Conservation (phyloP, 139 green algal species). For the Diplosphaera chodatii region DNA sequence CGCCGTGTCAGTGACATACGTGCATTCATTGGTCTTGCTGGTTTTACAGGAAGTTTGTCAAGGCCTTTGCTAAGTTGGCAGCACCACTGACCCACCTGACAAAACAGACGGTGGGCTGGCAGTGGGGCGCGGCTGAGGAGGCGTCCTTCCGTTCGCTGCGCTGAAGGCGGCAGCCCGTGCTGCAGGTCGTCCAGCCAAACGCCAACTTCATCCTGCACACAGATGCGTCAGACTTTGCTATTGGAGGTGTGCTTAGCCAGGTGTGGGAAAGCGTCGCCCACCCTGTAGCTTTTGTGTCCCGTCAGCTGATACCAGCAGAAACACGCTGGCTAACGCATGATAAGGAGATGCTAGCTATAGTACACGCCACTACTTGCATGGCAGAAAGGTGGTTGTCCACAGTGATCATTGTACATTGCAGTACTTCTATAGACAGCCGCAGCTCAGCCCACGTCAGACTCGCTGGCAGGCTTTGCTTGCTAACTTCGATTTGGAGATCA, state of each 20-base stretch:
- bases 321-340: slow-evolving; percentile 9
- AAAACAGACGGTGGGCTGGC: slow-evolving; percentile 10
- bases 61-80: slow-evolving; percentile 17
- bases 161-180: slow-evolving; percentile 3
- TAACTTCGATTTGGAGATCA: background rate
- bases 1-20: slow-evolving; percentile 16
- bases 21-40: slow-evolving; percentile 26
- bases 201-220: slow-evolving; percentile 11
- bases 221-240: slow-evolving; percentile 14
- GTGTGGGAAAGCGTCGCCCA: background rate
- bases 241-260: slow-evolving; percentile 35
- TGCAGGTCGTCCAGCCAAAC: slow-evolving; percentile 4
- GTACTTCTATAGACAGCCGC: background rate
- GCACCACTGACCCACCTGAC: slow-evolving; percentile 20
- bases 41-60: slow-evolving; percentile 42
- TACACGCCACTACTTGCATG: slow-evolving; percentile 27
- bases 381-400: background rate
- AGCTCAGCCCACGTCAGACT: background rate
- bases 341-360: slow-evolving; percentile 26
- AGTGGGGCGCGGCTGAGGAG: slow-evolving; percentile 15
- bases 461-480: background rate
- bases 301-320: slow-evolving; percentile 2
- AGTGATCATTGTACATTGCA: background rate
- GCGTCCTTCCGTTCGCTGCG: slow-evolving; percentile 2
- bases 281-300: background rate